These are phyloP conservation scores for Lonicera japonica DNA, from an alignment of 129 eudicot species.

Conservation along the genomic window DNA sequence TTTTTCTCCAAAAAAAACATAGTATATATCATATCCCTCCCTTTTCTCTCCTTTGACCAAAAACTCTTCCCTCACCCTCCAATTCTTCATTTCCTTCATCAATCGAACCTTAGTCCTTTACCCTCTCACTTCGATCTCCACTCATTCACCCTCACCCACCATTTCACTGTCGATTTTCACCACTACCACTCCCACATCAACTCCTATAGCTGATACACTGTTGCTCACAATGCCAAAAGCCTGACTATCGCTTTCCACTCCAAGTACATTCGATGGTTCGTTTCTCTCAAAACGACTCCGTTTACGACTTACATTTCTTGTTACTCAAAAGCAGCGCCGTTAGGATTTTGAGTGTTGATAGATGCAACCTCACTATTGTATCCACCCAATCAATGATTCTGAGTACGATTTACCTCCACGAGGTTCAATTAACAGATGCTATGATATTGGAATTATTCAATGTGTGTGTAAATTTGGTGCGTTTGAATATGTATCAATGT, in stretches of 20 bases:
- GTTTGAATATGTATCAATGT: not conserved
- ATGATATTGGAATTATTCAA: not conserved
- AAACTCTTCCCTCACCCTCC: not conserved
- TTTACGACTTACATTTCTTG: not conserved
- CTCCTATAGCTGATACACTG: conserved; percentile 1
- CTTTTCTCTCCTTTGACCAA: conserved; percentile 9
- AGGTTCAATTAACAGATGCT: conserved; percentile 1
- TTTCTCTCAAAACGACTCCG: not conserved
- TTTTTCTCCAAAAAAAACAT: too few species aligned
- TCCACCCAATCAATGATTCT: not conserved
- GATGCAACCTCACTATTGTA: not conserved
- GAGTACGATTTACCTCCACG: not conserved
- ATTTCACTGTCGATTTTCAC: not conserved
- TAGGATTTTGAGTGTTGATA: not conserved
- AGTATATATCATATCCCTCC: too few species aligned
- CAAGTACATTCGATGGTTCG: not conserved
- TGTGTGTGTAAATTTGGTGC: not conserved
- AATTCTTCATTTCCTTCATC: conserved; percentile 1
- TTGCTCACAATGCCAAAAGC: not conserved
- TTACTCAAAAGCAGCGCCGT: not conserved
- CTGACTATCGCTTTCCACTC: not conserved
- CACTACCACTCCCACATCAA: not conserved
- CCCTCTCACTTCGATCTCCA: not conserved
- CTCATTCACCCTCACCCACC: not conserved
- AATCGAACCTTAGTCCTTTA: conserved; percentile 4